Percentiles rank a stretch among this genome's conserved stretches.
phyloP scores from a whole-genome alignment of 768 basidiomycete species.

The Mycena crocata region DNA sequence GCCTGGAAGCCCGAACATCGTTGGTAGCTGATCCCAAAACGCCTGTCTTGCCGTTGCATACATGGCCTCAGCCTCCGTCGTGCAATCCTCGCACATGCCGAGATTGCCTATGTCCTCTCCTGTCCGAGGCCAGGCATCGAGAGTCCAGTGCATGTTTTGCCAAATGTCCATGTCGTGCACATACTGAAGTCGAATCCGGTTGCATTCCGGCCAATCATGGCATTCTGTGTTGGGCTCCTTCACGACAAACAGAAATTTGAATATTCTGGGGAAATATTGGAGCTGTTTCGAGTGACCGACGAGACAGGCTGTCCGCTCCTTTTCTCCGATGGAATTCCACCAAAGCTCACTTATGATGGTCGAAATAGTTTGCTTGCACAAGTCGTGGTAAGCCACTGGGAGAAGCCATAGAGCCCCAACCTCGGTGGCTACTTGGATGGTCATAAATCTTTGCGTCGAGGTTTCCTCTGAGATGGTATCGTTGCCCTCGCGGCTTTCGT shows the following conservation, averaged over 20 bases:
- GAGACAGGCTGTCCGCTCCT: neutral
- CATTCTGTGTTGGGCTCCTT: neutral
- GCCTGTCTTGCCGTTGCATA: neutral
- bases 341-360: neutral
- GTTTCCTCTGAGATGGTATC: no score
- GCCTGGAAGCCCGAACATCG: neutral
- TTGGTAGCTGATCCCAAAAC: neutral
- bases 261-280: neutral
- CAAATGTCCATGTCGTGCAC: no score
- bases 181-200: neutral
- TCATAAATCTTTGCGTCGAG: neutral
- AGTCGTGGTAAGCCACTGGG: neutral
- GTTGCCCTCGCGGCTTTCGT: neutral
- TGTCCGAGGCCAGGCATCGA: neutral
- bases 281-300: neutral
- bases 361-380: neutral
- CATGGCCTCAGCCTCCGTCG: neutral
- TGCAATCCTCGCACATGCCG: neutral
- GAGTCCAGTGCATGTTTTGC: neutral
- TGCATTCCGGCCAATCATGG: neutral
- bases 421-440: neutral
- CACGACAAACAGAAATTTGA: neutral
- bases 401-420: slow-evolving; percentile 7
- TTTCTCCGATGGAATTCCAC: neutral
- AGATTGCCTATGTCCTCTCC: neutral